Percentiles rank a stretch among this genome's conserved stretches.
phyloP scores from a whole-genome alignment of 352 stramenopile species.

The Blastocystis sp. region DNA sequence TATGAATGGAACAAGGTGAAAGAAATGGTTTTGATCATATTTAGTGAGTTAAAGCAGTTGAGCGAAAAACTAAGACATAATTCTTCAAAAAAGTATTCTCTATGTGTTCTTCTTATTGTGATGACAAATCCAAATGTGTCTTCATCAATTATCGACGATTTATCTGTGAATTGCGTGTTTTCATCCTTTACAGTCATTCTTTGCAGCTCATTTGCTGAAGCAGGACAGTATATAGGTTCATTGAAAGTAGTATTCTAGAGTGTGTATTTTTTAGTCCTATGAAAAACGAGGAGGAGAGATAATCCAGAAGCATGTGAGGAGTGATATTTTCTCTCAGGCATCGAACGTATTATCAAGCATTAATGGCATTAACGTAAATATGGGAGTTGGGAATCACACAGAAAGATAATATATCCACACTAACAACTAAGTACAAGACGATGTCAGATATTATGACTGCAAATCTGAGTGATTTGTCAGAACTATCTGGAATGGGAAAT shows the following conservation, averaged over 20 bases:
- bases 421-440: not conserved
- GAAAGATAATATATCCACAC: not conserved
- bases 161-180: not conserved
- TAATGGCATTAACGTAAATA: slow-evolving; percentile 12
- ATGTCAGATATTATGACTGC: slow-evolving; percentile 52
- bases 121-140: not conserved
- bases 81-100: not conserved
- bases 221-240: not conserved
- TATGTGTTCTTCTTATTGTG: not conserved
- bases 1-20: slow-evolving; percentile 10
- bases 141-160: not conserved
- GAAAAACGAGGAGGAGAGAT: slow-evolving; percentile 31
- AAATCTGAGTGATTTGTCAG: not conserved
- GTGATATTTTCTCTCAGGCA: not conserved
- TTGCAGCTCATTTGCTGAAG: not conserved
- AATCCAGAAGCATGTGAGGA: slow-evolving; percentile 7
- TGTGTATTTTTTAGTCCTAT: not conserved
- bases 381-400: not conserved
- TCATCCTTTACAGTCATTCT: not conserved
- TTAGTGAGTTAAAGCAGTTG: not conserved
- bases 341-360: slow-evolving; percentile 15
- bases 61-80: not conserved
- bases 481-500: slow-evolving; percentile 40
- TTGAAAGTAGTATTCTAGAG: not conserved
- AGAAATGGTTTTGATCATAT: not conserved